Evolutionary conservation across 2,329 filamentous ascomycete genomes (phyloP), one percentile per base, ranked within the genome.

Genomic region (Diaporthe ampelina): DNA sequence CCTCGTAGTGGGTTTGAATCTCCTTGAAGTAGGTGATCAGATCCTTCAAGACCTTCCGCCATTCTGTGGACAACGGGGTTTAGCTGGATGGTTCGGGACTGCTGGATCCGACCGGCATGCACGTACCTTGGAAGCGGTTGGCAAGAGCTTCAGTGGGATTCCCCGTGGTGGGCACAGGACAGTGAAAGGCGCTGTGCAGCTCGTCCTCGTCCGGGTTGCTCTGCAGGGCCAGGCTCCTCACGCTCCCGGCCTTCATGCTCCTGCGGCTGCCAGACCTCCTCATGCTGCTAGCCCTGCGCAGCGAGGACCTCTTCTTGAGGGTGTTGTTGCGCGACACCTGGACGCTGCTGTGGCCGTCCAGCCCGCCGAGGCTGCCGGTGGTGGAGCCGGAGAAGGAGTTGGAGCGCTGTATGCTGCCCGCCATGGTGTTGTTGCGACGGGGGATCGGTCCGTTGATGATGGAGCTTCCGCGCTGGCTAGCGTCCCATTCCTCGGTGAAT

Each of bases 41-140:
- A 78, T 98, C 95, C 82, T 98, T 98, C 70, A 99, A 89, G 19
- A 98, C 90, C 86, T 97, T 98, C 79, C 97, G 91, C 97, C 97
- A 99, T 69, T 94, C 95, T 97, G 78, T 72, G 72, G 29, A 69
- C 70, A 56, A 29, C 58, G n/a, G 32, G 61, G 37, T 11, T 59
- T 29, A 56, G 76, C 35, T 40, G 48, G 35, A 29, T 68, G 48
- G 10, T 32, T 26, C 48, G 63, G 63, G 1, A 54, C 5, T 17
- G 45, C 63, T 40, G 63, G 32, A 9, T n/a, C 26, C 4, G 29
- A 19, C 10, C 6, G 45, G 29, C 24, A 15, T 26, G 81, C 26
- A 81, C 90, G 75, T 88, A 95, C 95, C 90, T 87, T 98, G 94
- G 82, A 99, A 99, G 72, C 97, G 91, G 79, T 92, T 94, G 57